These are phyloP conservation scores for Diaporthe ampelina DNA, from an alignment of 2,329 filamentous ascomycete genomes.

Conservation along the genomic window DNA sequence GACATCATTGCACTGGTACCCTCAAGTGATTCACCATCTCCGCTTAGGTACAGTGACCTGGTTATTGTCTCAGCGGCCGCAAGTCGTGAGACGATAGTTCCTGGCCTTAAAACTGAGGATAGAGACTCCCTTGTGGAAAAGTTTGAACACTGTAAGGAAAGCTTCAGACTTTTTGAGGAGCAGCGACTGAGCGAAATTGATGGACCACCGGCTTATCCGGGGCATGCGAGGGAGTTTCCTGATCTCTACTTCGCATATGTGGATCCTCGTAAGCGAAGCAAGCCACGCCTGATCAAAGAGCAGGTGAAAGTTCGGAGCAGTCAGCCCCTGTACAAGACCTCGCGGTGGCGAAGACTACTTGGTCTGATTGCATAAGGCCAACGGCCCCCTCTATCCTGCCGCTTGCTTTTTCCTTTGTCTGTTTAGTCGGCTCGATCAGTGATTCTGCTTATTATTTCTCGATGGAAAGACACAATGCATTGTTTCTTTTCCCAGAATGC, in stretches of 20 bases:
- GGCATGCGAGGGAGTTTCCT: neutral
- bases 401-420: too few relatives aligned
- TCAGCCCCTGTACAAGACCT: too few relatives aligned
- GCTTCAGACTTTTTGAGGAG: neutral
- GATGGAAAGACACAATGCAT: too few relatives aligned
- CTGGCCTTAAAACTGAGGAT: neutral
- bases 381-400: too few relatives aligned
- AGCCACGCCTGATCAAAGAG: too few relatives aligned
- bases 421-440: too few relatives aligned
- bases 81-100: neutral
- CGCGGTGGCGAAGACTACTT: too few relatives aligned
- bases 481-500: neutral
- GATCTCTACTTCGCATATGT: conserved; percentile 1
- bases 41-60: neutral
- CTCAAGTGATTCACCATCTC: neutral
- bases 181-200: too few relatives aligned
- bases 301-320: too few relatives aligned
- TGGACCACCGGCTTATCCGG: fast-evolving
- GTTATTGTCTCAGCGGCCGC: neutral
- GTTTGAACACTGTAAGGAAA: neutral
- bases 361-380: neutral
- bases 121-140: neutral
- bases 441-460: too few relatives aligned
- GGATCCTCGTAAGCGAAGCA: neutral
- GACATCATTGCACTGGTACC: neutral